Percentiles rank a stretch among this genome's conserved stretches.
Evolutionary conservation across 352 stramenopile species (phyloP).

Genomic region (Halophytophthora polymorphica): DNA sequence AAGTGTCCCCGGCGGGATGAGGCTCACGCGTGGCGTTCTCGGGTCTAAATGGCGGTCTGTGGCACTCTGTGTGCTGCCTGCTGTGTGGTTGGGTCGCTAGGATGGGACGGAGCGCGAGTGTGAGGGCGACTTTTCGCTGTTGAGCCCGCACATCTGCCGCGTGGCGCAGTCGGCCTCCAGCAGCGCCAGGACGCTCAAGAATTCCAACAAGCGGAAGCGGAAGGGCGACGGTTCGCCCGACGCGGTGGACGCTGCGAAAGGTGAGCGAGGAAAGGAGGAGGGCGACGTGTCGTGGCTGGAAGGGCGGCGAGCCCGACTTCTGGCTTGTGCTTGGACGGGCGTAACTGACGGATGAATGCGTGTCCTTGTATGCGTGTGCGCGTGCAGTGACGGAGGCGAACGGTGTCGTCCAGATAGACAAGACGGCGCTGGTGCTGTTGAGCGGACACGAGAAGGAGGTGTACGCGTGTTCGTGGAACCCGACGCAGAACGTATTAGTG

Average conservation of each 20-base stretch:
- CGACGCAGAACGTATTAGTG: constrained; percentile 92
- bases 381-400: constrained; percentile 46
- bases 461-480: constrained; percentile 98
- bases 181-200: constrained; percentile 56
- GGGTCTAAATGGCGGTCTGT: constrained; percentile 34
- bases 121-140: constrained; percentile 88
- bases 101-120: constrained; percentile 87
- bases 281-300: background rate
- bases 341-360: background rate
- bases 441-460: constrained; percentile 90
- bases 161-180: constrained; percentile 76
- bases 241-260: constrained; percentile 62
- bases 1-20: background rate
- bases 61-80: background rate
- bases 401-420: constrained; percentile 61
- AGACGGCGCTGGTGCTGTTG: constrained; percentile 58
- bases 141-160: constrained; percentile 90
- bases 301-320: background rate
- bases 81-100: constrained; percentile 15
- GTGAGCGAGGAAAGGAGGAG: constrained; percentile 15
- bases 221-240: constrained; percentile 70
- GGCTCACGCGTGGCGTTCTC: background rate
- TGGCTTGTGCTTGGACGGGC: background rate
- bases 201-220: constrained; percentile 83
- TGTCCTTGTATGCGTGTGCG: constrained; percentile 2